Evolutionary conservation across 1,139 yeast genomes (phyloP), one percentile per base, ranked within the genome.

Genomic region (Magnusiomyces suaveolens): DNA sequence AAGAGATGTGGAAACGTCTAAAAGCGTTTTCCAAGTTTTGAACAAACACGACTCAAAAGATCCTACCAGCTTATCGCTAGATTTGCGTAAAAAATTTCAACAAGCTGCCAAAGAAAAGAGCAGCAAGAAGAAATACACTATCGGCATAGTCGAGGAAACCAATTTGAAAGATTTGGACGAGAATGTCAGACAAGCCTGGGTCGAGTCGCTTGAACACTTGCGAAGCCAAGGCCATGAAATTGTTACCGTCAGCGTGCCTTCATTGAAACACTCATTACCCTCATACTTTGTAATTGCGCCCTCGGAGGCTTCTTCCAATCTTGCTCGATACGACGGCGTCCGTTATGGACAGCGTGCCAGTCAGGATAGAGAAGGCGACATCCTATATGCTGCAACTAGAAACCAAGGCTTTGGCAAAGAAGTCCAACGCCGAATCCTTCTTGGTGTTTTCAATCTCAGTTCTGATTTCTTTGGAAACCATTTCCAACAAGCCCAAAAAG

Each of bases 221-320:
- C 66, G 71, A 32, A 66, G 70, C 0, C 59, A 66, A 54, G 85
- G 87, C 3, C 86, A 83, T 65, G 75, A 75, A 3, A 68, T 90
- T 1, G 72, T 73, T 21, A 75, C 82, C 0, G 81, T 92, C 0
- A 81, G 92, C 0, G 66, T 90, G 0, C 95, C 96, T 1, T 73
- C 84, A 0, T 72, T 88, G 10, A 78, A 77, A 58, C 73, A 77
- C 55, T 78, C 90, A 49, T 71, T 92, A n/a, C 90, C 94, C 36
- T 79, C 90, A 0, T 94, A 94, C 68, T 90, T 87, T 64, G 84
- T 96, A 0, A 64, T 94, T 41, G 89, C 94, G 1, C 87, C 97
- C 0, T 87, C 97, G 0, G 98, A 94, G 65, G 97, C 97, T 0
- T 83, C 95, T 0, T 90, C 98, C 0, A 92, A 94, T 66, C 75